A percentile compares a stretch with the other conserved stretches of the same genome.
Conservation (phyloP, 768 basidiomycete genomes). For the Suillus alpinus region DNA sequence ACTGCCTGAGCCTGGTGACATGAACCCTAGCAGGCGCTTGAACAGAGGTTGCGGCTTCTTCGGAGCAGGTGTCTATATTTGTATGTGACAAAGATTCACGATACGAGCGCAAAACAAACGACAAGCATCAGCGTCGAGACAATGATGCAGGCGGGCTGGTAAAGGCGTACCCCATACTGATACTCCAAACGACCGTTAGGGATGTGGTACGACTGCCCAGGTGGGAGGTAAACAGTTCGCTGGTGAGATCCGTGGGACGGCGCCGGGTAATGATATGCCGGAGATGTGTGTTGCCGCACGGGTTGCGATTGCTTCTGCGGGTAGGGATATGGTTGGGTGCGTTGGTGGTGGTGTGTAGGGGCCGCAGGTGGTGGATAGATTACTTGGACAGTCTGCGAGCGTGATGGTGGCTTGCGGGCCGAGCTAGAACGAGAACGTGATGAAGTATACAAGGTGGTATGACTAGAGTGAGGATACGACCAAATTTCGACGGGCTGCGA, state of each 20-base stretch:
- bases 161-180: slow-evolving; percentile 28
- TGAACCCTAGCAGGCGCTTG: slow-evolving; percentile 29
- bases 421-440: slow-evolving; percentile 14
- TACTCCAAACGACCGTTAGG: slow-evolving; percentile 18
- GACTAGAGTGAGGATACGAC: slow-evolving; percentile 15
- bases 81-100: slow-evolving; percentile 2
- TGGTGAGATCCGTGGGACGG: slow-evolving; percentile 15
- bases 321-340: slow-evolving; percentile 13
- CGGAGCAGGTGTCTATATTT: slow-evolving; percentile 28
- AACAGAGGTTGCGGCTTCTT: slow-evolving; percentile 30
- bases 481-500: slow-evolving; percentile 13
- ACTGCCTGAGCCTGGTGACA: slow-evolving; percentile 22
- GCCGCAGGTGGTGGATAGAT: slow-evolving; percentile 13
- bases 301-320: slow-evolving; percentile 20
- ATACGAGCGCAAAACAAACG: slow-evolving; percentile 8
- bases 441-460: slow-evolving; percentile 19
- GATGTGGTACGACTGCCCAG: slow-evolving; percentile 25
- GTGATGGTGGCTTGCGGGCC: slow-evolving; percentile 6
- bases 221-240: slow-evolving; percentile 14
- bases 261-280: slow-evolving; percentile 16
- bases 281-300: slow-evolving; percentile 17
- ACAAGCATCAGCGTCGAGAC: slow-evolving; percentile 14
- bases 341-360: slow-evolving; percentile 5
- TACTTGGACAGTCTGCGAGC: slow-evolving; percentile 14
- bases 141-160: slow-evolving; percentile 9